A percentile compares a stretch with the other conserved stretches of the same genome.
These are phyloP conservation scores for Juglanconis oblonga DNA, from an alignment of 2,329 filamentous ascomycete species.

Conservation along the genomic window DNA sequence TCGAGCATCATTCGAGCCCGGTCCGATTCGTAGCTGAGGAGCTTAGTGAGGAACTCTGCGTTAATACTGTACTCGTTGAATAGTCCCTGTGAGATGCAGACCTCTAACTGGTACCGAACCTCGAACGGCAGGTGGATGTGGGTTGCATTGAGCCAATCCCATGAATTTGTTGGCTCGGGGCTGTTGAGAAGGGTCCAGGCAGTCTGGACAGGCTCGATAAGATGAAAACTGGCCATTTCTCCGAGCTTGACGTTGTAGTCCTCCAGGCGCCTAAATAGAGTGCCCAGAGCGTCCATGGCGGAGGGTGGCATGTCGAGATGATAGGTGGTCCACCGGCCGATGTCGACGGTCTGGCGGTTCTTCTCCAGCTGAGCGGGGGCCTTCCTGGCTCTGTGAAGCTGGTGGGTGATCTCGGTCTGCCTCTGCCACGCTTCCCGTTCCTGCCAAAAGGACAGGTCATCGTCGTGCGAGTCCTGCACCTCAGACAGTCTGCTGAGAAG, in stretches of 20 bases:
- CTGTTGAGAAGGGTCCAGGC: conserved; percentile 14
- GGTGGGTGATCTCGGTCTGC: conserved; percentile 42
- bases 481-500: conserved; percentile 41
- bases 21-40: conserved; percentile 43
- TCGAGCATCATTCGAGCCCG: conserved; percentile 69
- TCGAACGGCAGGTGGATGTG: conserved; percentile 58
- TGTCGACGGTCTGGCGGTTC: conserved; percentile 41
- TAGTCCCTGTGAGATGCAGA: conserved; percentile 77
- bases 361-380: conserved; percentile 38
- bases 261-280: conserved; percentile 51
- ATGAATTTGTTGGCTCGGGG: neutral
- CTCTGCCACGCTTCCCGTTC: conserved; percentile 46
- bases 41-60: conserved; percentile 61
- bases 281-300: conserved; percentile 31
- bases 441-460: conserved; percentile 34
- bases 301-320: conserved; percentile 39
- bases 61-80: conserved; percentile 75
- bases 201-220: conserved; percentile 4
- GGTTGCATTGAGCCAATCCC: conserved; percentile 32
- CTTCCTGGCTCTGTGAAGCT: conserved; percentile 28
- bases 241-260: conserved; percentile 67
- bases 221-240: neutral
- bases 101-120: conserved; percentile 87
- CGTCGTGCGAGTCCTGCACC: conserved; percentile 30
- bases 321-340: conserved; percentile 58